These are phyloP conservation scores for Penicillium subrubescens DNA, from an alignment of 495 filamentous ascomycete species.

Conservation along the genomic window DNA sequence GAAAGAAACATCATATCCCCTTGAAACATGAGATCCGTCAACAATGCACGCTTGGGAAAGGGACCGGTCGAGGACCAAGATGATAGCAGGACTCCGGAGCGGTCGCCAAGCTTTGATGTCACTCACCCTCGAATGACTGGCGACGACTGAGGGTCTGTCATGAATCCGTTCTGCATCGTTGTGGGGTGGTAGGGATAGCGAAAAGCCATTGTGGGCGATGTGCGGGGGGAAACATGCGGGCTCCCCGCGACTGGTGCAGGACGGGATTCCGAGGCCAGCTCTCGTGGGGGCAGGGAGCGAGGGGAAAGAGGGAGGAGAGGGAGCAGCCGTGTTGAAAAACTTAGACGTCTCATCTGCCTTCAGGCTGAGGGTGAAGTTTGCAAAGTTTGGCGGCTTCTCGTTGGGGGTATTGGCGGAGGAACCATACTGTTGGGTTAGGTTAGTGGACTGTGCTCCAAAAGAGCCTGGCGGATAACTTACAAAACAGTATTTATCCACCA, in stretches of 20 bases:
- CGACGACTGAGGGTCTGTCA: slow-evolving; percentile 48
- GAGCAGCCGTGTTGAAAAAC: slow-evolving; percentile 16
- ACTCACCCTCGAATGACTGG: slow-evolving; percentile 50
- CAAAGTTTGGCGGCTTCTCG: slow-evolving; percentile 17
- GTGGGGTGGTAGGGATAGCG: slow-evolving; percentile 44
- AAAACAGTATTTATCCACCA: slow-evolving; percentile 98
- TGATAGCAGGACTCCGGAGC: slow-evolving; percentile 14
- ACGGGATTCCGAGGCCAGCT: slow-evolving; percentile 15
- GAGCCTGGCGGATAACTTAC: slow-evolving; percentile 61
- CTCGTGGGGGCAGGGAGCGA: slow-evolving; percentile 28
- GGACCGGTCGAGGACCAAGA: slow-evolving; percentile 5
- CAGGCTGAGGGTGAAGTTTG: slow-evolving; percentile 18
- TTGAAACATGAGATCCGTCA: slow-evolving; percentile 26
- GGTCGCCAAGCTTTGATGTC: slow-evolving; percentile 20
- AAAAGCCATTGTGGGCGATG: slow-evolving; percentile 40
- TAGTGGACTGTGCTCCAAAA: slow-evolving; percentile 13
- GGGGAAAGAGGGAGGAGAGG: slow-evolving; percentile 29
- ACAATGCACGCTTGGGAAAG: slow-evolving; percentile 13
- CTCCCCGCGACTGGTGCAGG: slow-evolving; percentile 18
- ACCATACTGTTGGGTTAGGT: slow-evolving; percentile 46
- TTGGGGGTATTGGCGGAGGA: slow-evolving; percentile 30
- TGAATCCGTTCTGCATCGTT: slow-evolving; percentile 40
- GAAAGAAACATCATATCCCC: slow-evolving; percentile 21
- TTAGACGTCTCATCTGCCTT: slow-evolving; percentile 18
- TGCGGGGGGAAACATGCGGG: slow-evolving; percentile 31